Evolutionary conservation across 139 green algal species (phyloP).

Genomic region (Bryopsis sp.): DNA sequence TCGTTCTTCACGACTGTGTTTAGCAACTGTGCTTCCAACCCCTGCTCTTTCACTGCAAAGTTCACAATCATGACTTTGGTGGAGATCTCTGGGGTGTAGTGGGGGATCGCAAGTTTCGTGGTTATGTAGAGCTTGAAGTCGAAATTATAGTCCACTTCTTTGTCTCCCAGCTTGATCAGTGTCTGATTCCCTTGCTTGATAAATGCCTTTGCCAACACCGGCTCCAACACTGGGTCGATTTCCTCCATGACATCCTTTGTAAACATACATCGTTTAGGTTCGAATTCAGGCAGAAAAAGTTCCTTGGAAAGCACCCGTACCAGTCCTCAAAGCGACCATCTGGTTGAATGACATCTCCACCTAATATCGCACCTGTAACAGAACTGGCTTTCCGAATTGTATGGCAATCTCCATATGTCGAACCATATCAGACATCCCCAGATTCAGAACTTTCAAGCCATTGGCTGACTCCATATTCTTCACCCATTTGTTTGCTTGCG

Average conservation of each 20-base stretch:
- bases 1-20: conserved; percentile 66
- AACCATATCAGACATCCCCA: conserved; percentile 63
- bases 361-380: conserved; percentile 62
- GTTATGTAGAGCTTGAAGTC: conserved; percentile 83
- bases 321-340: not conserved
- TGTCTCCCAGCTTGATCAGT: conserved; percentile 79
- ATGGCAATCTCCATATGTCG: conserved; percentile 70
- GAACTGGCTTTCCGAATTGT: conserved; percentile 65
- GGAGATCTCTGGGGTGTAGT: conserved; percentile 76
- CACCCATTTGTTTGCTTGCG: conserved; percentile 74
- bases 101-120: conserved; percentile 79
- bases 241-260: conserved; percentile 63
- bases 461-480: conserved; percentile 65
- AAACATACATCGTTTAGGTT: too few relatives aligned
- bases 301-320: not conserved
- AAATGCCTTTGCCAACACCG: conserved; percentile 62
- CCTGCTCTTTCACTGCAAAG: conserved; percentile 71
- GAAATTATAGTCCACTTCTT: conserved; percentile 71
- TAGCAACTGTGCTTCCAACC: conserved; percentile 75
- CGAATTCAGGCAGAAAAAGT: conserved; percentile 9
- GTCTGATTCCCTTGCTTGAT: conserved; percentile 65
- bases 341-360: not conserved
- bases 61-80: conserved; percentile 75
- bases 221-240: conserved; percentile 72
- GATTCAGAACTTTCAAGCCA: conserved; percentile 58